Evolutionary conservation across 768 basidiomycete species (phyloP), one percentile per base, ranked within the genome.

Genomic region (Rhizopogon vinicolor): DNA sequence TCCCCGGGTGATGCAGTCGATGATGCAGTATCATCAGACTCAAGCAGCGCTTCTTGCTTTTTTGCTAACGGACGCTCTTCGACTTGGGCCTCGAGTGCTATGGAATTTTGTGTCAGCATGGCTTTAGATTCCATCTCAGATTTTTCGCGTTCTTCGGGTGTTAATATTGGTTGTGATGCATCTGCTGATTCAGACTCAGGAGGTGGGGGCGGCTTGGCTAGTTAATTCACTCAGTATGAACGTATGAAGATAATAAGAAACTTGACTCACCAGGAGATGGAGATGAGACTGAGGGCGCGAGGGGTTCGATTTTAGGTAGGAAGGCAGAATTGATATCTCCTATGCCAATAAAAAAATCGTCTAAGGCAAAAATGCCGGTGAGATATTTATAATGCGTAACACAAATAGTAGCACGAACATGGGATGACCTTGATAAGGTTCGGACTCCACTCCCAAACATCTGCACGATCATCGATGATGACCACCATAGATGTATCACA

Each of bases 401-500:
- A 39, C 9, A 42, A 35, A 22, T 31, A 55, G 52, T n/a, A 28
- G 54, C 31, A 72, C 85, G 60, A 58, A 95, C 95, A 99, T 53
- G 96, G 96, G 22, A 98, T 84, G 55, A 98, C 96, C 76, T 98
- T 96, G 67, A 98, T 81, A 40, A 99, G 78, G 71, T 99, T 98
- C 2, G 95, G 93, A 64, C 91, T 91, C 84, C 93, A 93, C 65
- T 93, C 91, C 97, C 97, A 99, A 33, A 99, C 96, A 66, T 99
- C 97, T 3, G 93, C 89, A 25, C 97, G 86, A 73, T 99, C 97
- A 71, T 99, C 97, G 56, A 99, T 98, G 62, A 99, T 91, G 61
- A 98, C 96, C 1, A 98, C 96, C 96, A 97, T 99, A 25, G 92
- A 93, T 40, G 91, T 93, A 71, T 98, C 96, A 54, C 91, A 93